Percentiles rank a stretch among this genome's conserved stretches.
Conservation (phyloP, 495 filamentous ascomycete genomes). For the Filosporella fistucella region DNA sequence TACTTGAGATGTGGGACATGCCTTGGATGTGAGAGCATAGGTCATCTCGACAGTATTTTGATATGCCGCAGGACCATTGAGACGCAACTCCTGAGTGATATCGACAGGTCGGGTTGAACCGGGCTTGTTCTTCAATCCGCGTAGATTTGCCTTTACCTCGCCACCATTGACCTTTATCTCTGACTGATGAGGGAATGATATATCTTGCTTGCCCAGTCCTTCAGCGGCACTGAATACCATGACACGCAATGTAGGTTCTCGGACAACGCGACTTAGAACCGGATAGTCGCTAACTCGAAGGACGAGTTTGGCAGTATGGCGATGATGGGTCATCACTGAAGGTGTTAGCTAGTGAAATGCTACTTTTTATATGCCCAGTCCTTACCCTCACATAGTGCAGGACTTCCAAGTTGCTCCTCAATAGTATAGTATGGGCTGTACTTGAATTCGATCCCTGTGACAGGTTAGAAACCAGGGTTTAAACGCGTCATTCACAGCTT, state of each 20-base stretch:
- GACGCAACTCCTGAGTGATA: slow-evolving; percentile 72
- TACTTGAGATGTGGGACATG: slow-evolving; percentile 27
- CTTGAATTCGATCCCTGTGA: slow-evolving; percentile 51
- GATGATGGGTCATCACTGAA: slow-evolving; percentile 54
- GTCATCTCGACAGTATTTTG: slow-evolving; percentile 77
- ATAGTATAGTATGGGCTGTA: slow-evolving; percentile 74
- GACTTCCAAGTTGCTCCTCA: slow-evolving; percentile 52
- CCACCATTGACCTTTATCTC: slow-evolving; percentile 87
- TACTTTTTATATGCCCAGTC: not conserved
- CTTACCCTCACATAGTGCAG: slow-evolving; percentile 65
- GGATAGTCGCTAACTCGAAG: slow-evolving; percentile 48
- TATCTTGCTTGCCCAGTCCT: slow-evolving; percentile 60
- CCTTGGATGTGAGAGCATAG: slow-evolving; percentile 88
- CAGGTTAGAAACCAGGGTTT: slow-evolving; percentile 1
- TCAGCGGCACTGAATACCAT: slow-evolving; percentile 77
- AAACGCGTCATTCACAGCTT: not conserved
- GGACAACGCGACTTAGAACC: slow-evolving; percentile 41
- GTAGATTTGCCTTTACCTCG: slow-evolving; percentile 82
- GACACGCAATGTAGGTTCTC: slow-evolving; percentile 52
- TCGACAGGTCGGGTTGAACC: slow-evolving; percentile 91
- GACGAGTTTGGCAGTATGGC: slow-evolving; percentile 46
- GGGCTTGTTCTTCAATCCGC: slow-evolving; percentile 91
- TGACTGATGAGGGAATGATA: slow-evolving; percentile 85
- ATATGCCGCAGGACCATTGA: slow-evolving; percentile 55
- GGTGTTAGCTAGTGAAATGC: slow-evolving; percentile 2